Evolutionary conservation across 2,329 filamentous ascomycete species (phyloP).

Genomic region (Arthrobotrys pseudoclavata): DNA sequence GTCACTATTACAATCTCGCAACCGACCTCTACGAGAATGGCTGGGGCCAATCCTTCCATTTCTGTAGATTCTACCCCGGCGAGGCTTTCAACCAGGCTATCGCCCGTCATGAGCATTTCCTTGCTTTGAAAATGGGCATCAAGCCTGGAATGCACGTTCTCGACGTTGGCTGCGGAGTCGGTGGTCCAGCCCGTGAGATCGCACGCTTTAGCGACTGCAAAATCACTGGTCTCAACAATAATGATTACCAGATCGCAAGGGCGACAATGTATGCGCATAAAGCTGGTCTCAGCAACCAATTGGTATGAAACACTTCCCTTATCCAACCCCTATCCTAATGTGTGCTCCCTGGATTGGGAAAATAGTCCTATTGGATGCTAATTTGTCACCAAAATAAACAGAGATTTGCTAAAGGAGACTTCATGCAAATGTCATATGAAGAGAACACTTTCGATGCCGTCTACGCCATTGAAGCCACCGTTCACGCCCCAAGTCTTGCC

Average conservation of each 20-base stretch:
- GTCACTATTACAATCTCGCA: constrained; percentile 98
- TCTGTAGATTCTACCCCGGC: constrained; percentile 89
- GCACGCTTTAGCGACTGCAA: constrained; percentile 94
- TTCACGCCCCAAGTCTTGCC: constrained; percentile 89
- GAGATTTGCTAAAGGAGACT: constrained; percentile 92
- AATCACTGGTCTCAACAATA: constrained; percentile 95
- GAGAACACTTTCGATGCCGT: constrained; percentile 94
- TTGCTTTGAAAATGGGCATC: constrained; percentile 89
- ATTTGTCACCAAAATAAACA: constrained; percentile 19
- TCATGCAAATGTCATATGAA: constrained; percentile 98
- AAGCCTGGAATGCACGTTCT: constrained; percentile 89
- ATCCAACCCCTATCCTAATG: neutral
- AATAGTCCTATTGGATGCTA: neutral
- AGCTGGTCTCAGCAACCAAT: constrained; percentile 82
- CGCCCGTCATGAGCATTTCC: constrained; percentile 96
- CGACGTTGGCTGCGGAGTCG: constrained; percentile 96
- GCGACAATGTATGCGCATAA: constrained; percentile 86
- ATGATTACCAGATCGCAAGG: constrained; percentile 97
- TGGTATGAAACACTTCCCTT: constrained; percentile 66
- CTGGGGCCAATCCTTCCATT: constrained; percentile 97
- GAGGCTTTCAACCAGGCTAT: constrained; percentile 93
- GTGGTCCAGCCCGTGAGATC: constrained; percentile 94
- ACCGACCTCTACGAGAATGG: constrained; percentile 97
- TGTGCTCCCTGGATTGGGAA: too few relatives aligned
- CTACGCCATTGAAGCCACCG: constrained; percentile 96